Evolutionary conservation across 768 basidiomycete genomes (phyloP), one percentile per base, ranked within the genome.

Genomic region (Roridomyces roridus): DNA sequence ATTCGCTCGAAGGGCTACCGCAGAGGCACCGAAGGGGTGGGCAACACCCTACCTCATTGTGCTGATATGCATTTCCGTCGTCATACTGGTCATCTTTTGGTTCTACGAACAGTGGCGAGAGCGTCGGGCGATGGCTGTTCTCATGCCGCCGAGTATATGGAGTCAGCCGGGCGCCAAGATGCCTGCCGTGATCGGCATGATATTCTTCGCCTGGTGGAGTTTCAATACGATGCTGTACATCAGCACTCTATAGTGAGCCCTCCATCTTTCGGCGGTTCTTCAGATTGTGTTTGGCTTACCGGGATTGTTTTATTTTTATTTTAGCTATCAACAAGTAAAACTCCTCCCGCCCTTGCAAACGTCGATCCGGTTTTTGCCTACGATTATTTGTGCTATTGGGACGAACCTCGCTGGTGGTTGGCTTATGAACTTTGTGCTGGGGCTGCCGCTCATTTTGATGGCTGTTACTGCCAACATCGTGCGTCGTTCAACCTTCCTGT

Each of bases 161-260:
- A 63, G 56, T n/a, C 65, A 67, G 36, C 68, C 69, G 1, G 56
- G 58, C 21, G 59, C 67, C 23, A 64, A 65, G 51, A 68, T 70
- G 69, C 61, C 55, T 8, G 59, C 63, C 15, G 46, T 66, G n/a
- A 58, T 73, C 41, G 49, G 53, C 15, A 49, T 71, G 29, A 62
- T 70, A 10, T 55, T 55, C 20, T 55, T 55, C 28, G 45, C 37
- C 3, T 55, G 68, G 70, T 71, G 66, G 61, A 62, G 51, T 12
- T 72, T 70, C 59, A 70, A 72, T 49, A 65, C 69, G 20, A 55
- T 73, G 14, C 46, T 50, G 14, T 73, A 72, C 57, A 65, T 67
- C 42, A 51, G 51, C 8, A 65, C 70, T 0, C 60, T 72, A 18
- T 73, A 60, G 66, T 66, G 18, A 4, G 60, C n/a, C n/a, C n/a